These are phyloP conservation scores for Trichoderma pleuroti DNA, from an alignment of 2,329 filamentous ascomycete species.

Conservation along the genomic window DNA sequence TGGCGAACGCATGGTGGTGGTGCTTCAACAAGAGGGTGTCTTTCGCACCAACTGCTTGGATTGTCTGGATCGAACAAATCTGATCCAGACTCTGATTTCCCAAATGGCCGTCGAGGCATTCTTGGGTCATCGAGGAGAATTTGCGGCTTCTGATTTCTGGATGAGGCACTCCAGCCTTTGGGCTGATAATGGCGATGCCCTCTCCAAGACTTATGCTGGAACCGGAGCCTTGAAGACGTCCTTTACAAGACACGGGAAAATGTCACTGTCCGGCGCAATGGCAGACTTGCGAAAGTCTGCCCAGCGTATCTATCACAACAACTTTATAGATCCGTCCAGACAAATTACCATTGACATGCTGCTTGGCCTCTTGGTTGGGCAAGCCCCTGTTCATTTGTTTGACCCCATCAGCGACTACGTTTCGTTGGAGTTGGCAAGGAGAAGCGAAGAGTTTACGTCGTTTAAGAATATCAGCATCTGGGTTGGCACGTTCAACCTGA, in stretches of 20 bases:
- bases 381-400: constrained; percentile 78
- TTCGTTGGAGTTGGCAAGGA: constrained; percentile 66
- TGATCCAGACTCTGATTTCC: constrained; percentile 93
- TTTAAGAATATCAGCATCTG: constrained; percentile 72
- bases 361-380: constrained; percentile 78
- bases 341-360: constrained; percentile 95
- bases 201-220: constrained; percentile 94
- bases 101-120: constrained; percentile 89
- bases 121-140: constrained; percentile 66
- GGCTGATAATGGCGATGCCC: constrained; percentile 93
- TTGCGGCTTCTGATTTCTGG: constrained; percentile 78
- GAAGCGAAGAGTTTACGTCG: constrained; percentile 70
- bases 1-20: constrained; percentile 56
- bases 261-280: constrained; percentile 88
- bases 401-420: constrained; percentile 95
- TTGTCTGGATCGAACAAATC: constrained; percentile 90
- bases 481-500: constrained; percentile 92
- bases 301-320: constrained; percentile 93
- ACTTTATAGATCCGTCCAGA: constrained; percentile 87
- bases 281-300: constrained; percentile 96
- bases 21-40: constrained; percentile 90
- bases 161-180: constrained; percentile 87
- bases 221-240: constrained; percentile 94
- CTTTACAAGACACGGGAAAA: constrained; percentile 90
- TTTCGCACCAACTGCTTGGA: constrained; percentile 96